phyloP scores from a whole-genome alignment of 2,329 filamentous ascomycete species.

The Monosporascus sp. region DNA sequence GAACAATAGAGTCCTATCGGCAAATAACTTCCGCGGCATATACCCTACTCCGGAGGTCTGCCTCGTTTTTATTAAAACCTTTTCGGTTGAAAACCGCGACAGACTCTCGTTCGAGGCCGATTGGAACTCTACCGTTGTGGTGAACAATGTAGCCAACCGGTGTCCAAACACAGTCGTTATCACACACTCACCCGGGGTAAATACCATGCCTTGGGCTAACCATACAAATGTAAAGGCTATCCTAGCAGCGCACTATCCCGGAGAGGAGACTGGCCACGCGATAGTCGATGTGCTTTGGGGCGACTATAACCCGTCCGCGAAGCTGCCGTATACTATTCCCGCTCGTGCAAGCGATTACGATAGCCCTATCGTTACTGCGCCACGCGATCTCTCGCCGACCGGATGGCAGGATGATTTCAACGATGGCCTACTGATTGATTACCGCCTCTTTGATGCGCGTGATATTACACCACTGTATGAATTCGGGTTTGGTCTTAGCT shows the following conservation, averaged over 20 bases:
- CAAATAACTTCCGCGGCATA: slow-evolving; percentile 34
- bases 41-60: slow-evolving; percentile 57
- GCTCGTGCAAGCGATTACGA: slow-evolving; percentile 44
- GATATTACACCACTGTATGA: slow-evolving; percentile 58
- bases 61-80: slow-evolving; percentile 60
- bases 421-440: slow-evolving; percentile 64
- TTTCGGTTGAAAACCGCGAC: slow-evolving; percentile 61
- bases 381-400: slow-evolving; percentile 32
- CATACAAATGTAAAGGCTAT: slow-evolving; percentile 59
- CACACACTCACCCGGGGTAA: slow-evolving; percentile 57
- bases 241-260: slow-evolving; percentile 54
- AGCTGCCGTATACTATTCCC: slow-evolving; percentile 67
- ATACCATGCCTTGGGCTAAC: slow-evolving; percentile 50
- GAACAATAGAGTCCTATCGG: slow-evolving; percentile 37
- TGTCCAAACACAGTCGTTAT: slow-evolving; percentile 50
- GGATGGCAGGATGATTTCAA: slow-evolving; percentile 48
- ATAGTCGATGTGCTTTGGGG: slow-evolving; percentile 60
- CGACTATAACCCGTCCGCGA: slow-evolving; percentile 53
- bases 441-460: slow-evolving; percentile 59
- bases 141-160: slow-evolving; percentile 37
- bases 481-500: slow-evolving; percentile 57
- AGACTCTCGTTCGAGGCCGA: slow-evolving; percentile 48
- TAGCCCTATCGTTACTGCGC: slow-evolving; percentile 32
- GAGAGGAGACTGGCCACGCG: slow-evolving; percentile 57
- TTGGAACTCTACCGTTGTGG: slow-evolving; percentile 59